Evolutionary conservation across 495 filamentous ascomycete species (phyloP).

Genomic region (Annulohypoxylon bovei): DNA sequence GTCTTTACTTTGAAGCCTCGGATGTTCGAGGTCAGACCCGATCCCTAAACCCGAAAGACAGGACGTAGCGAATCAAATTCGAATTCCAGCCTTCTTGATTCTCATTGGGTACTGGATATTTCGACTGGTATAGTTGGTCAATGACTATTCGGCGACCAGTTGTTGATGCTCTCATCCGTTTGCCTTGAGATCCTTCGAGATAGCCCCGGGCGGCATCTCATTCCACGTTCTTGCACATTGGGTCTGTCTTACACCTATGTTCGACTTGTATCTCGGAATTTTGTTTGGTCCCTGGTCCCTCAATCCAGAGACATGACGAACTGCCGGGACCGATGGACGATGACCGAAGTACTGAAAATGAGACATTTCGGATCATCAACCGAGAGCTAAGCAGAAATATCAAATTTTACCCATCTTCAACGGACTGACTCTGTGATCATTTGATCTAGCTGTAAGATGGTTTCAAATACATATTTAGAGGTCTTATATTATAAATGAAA

Average conservation of each 20-base stretch:
- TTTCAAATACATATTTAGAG: not conserved
- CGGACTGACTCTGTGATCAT: not conserved
- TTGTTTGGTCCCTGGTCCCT: not conserved
- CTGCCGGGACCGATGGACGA: constrained; percentile 11
- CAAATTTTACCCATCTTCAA: not conserved
- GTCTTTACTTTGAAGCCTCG: not conserved
- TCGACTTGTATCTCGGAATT: not conserved
- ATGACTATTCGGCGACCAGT: not conserved
- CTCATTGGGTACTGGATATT: not conserved
- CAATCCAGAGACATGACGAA: not conserved
- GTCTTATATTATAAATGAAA: not conserved
- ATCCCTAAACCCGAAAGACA: not conserved
- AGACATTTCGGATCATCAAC: constrained; percentile 28
- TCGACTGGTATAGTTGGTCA: not conserved
- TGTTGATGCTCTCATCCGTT: not conserved
- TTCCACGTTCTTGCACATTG: not conserved
- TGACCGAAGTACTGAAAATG: constrained; percentile 5
- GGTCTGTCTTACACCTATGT: not conserved
- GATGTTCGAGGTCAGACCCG: not conserved
- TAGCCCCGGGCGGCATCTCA: not conserved
- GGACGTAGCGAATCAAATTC: not conserved
- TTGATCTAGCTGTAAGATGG: not conserved
- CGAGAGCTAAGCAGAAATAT: constrained; percentile 3
- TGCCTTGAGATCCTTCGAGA: not conserved
- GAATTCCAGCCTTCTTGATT: not conserved